phyloP scores from a whole-genome alignment of 2,329 filamentous ascomycete species.

The Diaporthe sp. region DNA sequence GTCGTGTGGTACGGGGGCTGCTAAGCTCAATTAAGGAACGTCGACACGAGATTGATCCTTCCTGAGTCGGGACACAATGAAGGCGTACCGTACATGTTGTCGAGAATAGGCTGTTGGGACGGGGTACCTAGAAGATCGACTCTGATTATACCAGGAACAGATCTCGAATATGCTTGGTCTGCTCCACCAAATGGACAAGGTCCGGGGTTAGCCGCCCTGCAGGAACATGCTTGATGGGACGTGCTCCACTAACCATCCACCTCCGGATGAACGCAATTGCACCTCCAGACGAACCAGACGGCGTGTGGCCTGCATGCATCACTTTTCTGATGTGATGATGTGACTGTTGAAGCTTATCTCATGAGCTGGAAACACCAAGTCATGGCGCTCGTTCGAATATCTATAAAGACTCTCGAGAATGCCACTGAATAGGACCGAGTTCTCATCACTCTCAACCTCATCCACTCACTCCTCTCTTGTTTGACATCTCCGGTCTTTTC shows the following conservation, averaged over 20 bases:
- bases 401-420: constrained; percentile 1
- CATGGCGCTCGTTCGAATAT: not conserved
- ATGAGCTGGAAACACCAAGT: not conserved
- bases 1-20: constrained; percentile 15
- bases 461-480: not conserved
- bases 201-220: not conserved
- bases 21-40: not conserved
- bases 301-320: not conserved
- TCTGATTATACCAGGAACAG: not conserved
- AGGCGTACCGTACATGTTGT: not conserved
- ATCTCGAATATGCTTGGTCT: not conserved
- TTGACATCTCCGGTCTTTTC: not conserved
- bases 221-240: not conserved
- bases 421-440: not conserved
- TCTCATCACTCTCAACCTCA: not conserved
- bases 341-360: not conserved
- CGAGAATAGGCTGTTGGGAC: not conserved
- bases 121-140: not conserved
- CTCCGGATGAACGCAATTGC: not conserved
- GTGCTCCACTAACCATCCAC: not conserved
- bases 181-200: constrained; percentile 6
- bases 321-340: not conserved
- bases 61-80: not conserved
- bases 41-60: not conserved
- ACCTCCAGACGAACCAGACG: not conserved